Base-by-base conservation (phyloP, 2,329 filamentous ascomycete genomes). In the Alternaria ethzedia region DNA sequence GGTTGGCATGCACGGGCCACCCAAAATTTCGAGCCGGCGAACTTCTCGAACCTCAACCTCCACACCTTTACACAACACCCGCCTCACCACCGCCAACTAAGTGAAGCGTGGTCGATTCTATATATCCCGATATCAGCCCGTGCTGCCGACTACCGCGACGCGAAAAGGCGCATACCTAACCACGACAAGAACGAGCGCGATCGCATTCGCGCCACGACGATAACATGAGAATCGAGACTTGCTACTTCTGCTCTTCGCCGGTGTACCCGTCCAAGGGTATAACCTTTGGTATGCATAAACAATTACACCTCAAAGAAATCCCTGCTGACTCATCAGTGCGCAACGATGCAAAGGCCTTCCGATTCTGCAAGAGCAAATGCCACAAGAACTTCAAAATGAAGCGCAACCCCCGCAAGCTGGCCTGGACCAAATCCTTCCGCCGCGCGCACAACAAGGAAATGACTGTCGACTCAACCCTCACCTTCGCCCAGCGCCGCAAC, bases 361-460 rank as follows among this genome's bases (percentile, higher is more conserved):
- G 86, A 56, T 91, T 91, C 82, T 91, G 89, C 83, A 86, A 88
- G 58, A 74, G 69, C 36, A 79, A 79, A 76, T 79, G 76, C 69
- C 89, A 91, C 82, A 90, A 89, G 73, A 85, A 85, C 76, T 97
- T 96, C 88, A 96, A 96, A 84, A 97, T 97, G 93, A 97, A 97
- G 91, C 90, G 96, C 71, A 97, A 98, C 90, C 59, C 59, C 41
- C 59, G 59, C 47, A 62, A 62, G 52, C 49, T 62, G 41, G 59
- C 59, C 25, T 62, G 95, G 96, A 77, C 74, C n/a, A 78, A 78
- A 59, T 70, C 70, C 10, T 78, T 75, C 72, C 75, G 74, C 51
- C 75, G 72, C 61, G 78, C 76, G 3, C 77, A 84, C 70, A 88
- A 89, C 70, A 82, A 90, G 97, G 93, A 79, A 67, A 74, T 80